A percentile compares a stretch with the other conserved stretches of the same genome.
phyloP scores from a whole-genome alignment of 768 basidiomycete genomes.

The Cyclocybe aegerita region DNA sequence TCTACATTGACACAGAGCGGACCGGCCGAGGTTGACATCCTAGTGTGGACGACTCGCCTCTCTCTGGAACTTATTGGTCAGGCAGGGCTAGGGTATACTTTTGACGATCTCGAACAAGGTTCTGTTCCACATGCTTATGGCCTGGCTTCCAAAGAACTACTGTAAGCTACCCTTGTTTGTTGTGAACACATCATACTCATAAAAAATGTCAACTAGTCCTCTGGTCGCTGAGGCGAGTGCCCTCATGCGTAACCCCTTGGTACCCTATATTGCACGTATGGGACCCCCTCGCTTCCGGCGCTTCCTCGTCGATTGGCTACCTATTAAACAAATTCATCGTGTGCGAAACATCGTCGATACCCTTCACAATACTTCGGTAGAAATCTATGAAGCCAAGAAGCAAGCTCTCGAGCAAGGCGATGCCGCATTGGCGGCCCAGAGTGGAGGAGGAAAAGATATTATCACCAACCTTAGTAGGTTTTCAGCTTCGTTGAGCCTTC shows the following conservation, averaged over 20 bases:
- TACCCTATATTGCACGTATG: constrained; percentile 10
- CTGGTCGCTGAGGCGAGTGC: constrained; percentile 12
- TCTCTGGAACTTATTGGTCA: constrained; percentile 51
- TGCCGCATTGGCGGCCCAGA: constrained; percentile 28
- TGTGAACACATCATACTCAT: not conserved
- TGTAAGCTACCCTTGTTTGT: constrained; percentile 20
- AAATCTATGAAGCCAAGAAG: constrained; percentile 37
- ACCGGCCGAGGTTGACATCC: too few relatives aligned
- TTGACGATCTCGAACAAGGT: constrained; percentile 36
- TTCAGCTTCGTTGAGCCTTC: not conserved
- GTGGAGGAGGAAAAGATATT: constrained; percentile 44
- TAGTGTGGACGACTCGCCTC: constrained; percentile 28
- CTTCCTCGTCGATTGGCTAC: not conserved
- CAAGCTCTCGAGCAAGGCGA: constrained; percentile 32
- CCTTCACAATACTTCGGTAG: constrained; percentile 33
- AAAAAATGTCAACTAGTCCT: constrained; percentile 7
- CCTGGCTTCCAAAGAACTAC: constrained; percentile 27
- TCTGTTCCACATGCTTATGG: constrained; percentile 27
- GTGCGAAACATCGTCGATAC: not conserved
- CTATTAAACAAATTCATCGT: not conserved
- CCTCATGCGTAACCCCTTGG: constrained; percentile 12
- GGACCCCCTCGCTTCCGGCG: not conserved
- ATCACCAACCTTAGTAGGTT: constrained; percentile 44
- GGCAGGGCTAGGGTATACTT: constrained; percentile 45
- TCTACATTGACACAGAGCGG: too few relatives aligned